phyloP scores from a whole-genome alignment of 75 land plant species.

The Cupressus sempervirens region DNA sequence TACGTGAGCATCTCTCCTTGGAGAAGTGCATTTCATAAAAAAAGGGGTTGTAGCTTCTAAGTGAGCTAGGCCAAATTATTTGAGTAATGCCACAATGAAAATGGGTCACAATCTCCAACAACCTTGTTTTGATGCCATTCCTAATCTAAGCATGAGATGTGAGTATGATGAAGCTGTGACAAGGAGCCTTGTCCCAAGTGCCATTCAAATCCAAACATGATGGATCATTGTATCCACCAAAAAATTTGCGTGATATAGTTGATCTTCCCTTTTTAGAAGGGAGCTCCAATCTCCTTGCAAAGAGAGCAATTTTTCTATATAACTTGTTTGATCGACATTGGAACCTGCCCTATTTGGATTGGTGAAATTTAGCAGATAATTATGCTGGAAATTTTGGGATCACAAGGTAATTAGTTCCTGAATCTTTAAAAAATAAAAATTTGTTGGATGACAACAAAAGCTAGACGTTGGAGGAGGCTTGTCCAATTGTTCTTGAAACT shows the following conservation, averaged over 20 bases:
- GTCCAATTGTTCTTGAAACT: too few species aligned
- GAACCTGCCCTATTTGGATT: constrained; percentile 54
- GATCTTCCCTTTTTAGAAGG: constrained; percentile 84
- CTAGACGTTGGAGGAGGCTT: constrained; percentile 81
- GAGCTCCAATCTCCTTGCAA: constrained; percentile 81
- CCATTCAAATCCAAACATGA: constrained; percentile 24
- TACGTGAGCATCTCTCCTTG: constrained; percentile 42
- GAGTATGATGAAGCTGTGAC: constrained; percentile 32
- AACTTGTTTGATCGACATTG: constrained; percentile 90
- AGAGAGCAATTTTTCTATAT: constrained; percentile 87
- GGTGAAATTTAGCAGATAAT: constrained; percentile 74
- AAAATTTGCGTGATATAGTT: constrained; percentile 63
- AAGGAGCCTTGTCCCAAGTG: constrained; percentile 18
- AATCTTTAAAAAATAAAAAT: too few species aligned
- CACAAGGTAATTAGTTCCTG: constrained; percentile 56
- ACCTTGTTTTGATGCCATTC: constrained; percentile 80
- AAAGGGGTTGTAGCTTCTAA: constrained; percentile 64
- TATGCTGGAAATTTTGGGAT: constrained; percentile 73
- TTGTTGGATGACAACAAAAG: constrained; percentile 77
- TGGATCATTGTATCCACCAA: constrained; percentile 71
- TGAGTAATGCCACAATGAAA: constrained; percentile 8
- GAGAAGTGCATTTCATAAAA: constrained; percentile 46
- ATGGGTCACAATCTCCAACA: constrained; percentile 16
- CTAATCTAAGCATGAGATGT: constrained; percentile 57
- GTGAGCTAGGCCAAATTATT: constrained; percentile 61